Conservation (phyloP, 768 basidiomycete species). For the Leucocoprinus sp. region DNA sequence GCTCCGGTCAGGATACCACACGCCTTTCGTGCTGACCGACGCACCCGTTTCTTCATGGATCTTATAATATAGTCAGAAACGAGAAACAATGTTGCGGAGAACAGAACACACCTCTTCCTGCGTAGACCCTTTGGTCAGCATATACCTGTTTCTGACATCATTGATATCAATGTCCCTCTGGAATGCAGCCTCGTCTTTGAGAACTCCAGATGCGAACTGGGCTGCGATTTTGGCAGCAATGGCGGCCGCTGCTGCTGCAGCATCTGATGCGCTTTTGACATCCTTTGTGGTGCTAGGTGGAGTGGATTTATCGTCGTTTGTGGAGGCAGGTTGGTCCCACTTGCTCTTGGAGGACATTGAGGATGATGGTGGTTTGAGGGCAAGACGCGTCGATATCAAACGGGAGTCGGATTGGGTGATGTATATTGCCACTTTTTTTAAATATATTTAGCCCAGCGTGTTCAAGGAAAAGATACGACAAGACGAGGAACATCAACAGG, state of each 20-base stretch:
- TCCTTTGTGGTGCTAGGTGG: slow-evolving; percentile 10
- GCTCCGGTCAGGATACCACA: slow-evolving; percentile 84
- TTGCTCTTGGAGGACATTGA: slow-evolving; percentile 25
- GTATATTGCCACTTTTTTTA: too few relatives aligned
- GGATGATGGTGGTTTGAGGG: background rate
- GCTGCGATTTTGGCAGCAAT: slow-evolving; percentile 89
- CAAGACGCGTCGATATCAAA: background rate
- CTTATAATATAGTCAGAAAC: too few relatives aligned
- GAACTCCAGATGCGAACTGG: slow-evolving; percentile 44
- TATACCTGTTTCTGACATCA: slow-evolving; percentile 82
- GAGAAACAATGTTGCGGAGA: slow-evolving; percentile 27
- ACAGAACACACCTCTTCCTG: slow-evolving; percentile 81
- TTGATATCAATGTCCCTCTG: slow-evolving; percentile 89
- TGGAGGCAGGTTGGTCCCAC: slow-evolving; percentile 58
- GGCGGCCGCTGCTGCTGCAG: slow-evolving; percentile 55
- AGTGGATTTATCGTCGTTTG: slow-evolving; percentile 25
- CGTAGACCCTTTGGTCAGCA: slow-evolving; percentile 83
- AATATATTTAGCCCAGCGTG: too few relatives aligned
- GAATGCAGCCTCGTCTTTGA: slow-evolving; percentile 66
- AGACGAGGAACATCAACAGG: too few relatives aligned
- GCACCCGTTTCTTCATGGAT: slow-evolving; percentile 84
- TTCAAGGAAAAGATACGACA: too few relatives aligned
- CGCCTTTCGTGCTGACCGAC: slow-evolving; percentile 81
- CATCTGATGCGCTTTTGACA: slow-evolving; percentile 45
- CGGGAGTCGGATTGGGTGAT: too few relatives aligned